Conservation (phyloP, 345 rosid genomes). For the Acer negundo region DNA sequence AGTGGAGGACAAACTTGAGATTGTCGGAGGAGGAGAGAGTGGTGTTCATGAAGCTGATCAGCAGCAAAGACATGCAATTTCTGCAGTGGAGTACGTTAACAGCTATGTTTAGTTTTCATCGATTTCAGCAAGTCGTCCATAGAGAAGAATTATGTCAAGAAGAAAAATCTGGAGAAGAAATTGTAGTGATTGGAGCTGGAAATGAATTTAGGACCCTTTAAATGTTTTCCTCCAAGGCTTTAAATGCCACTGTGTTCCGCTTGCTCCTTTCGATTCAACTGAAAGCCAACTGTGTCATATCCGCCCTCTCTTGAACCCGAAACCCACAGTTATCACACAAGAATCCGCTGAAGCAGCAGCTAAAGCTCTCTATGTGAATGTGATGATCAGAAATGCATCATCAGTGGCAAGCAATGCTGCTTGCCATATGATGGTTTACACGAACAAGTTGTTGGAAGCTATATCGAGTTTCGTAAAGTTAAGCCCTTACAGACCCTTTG, state of each 20-base stretch:
- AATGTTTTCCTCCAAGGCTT: no score
- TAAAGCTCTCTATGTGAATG: conserved; percentile 36
- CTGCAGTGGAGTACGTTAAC: no score
- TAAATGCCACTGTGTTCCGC: conserved; percentile 51
- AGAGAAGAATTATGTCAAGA: no score
- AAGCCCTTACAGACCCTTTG: conserved; percentile 82
- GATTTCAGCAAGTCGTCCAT: no score
- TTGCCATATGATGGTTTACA: conserved; percentile 63
- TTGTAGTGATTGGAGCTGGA: no score
- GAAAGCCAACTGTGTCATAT: conserved; percentile 28
- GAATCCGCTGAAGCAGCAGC: conserved; percentile 14
- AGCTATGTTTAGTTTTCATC: no score
- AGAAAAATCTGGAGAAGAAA: no score
- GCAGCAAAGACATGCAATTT: no score
- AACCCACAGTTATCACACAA: neutral
- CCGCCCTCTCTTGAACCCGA: conserved; percentile 33
- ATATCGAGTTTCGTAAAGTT: conserved; percentile 53
- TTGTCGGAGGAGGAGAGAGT: no score
- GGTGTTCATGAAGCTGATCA: no score
- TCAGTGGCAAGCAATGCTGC: conserved; percentile 59
- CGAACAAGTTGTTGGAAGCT: conserved; percentile 60
- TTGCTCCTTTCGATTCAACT: conserved; percentile 55
- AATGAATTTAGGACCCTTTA: no score
- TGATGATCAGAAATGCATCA: conserved; percentile 53
- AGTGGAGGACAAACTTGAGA: no score